These are phyloP conservation scores for Lodderomyces oxycetoniae DNA, from an alignment of 1,139 yeast species.

Conservation along the genomic window DNA sequence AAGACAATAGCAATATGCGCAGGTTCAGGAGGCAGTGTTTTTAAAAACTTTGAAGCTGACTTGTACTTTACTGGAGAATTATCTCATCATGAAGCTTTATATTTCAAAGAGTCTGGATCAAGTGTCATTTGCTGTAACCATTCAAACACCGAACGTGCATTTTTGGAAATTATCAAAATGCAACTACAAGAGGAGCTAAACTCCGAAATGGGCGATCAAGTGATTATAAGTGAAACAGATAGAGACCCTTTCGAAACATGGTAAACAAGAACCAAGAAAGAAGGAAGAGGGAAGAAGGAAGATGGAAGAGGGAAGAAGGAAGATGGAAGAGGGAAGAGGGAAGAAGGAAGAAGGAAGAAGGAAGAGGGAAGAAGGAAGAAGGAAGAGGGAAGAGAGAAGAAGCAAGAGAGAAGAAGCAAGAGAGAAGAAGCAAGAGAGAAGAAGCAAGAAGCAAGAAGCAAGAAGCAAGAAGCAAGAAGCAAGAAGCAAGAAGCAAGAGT, in stretches of 20 bases:
- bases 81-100: conserved; percentile 86
- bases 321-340: no score
- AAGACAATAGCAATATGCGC: conserved; percentile 82
- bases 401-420: no score
- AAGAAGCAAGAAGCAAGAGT: no score
- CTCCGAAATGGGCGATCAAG: conserved; percentile 29
- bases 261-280: no score
- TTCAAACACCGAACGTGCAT: conserved; percentile 90
- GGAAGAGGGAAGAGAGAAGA: no score
- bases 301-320: no score
- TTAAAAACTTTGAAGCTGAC: conserved; percentile 65
- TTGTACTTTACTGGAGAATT: conserved; percentile 86
- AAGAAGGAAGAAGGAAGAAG: no score
- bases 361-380: no score
- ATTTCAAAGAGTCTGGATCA: conserved; percentile 65
- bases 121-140: conserved; percentile 80
- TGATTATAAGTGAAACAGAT: conserved; percentile 50
- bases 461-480: no score
- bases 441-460: no score
- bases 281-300: no score
- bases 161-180: conserved; percentile 47
- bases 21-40: conserved; percentile 82
- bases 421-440: no score
- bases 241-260: conserved; percentile 50
- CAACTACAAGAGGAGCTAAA: conserved; percentile 44